These are phyloP conservation scores for Artemisia tridentata DNA, from an alignment of 129 eudicot genomes.

Conservation along the genomic window DNA sequence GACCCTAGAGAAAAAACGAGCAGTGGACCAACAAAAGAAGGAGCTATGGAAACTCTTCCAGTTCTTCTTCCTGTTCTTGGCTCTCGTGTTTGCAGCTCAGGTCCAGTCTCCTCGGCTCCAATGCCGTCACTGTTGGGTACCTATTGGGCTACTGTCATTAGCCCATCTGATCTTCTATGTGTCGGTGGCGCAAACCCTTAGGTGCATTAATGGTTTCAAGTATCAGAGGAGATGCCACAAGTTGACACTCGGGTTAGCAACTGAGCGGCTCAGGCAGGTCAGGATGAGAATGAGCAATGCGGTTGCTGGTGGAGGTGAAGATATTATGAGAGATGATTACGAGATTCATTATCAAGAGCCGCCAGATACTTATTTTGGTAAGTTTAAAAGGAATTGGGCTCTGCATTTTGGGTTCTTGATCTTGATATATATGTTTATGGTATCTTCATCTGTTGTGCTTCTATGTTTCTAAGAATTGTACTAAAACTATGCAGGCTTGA, in stretches of 20 bases:
- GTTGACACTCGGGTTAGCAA: constrained; percentile 88
- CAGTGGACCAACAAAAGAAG: constrained; percentile 89
- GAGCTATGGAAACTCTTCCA: constrained; percentile 84
- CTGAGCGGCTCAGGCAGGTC: constrained; percentile 80
- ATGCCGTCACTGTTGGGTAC: constrained; percentile 95
- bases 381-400: constrained; percentile 95
- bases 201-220: constrained; percentile 98
- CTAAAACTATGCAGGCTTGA: constrained; percentile 15
- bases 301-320: constrained; percentile 38
- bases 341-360: constrained; percentile 90
- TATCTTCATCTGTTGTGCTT: constrained; percentile 77
- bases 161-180: constrained; percentile 87
- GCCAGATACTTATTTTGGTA: constrained; percentile 85
- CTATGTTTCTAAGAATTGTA: constrained; percentile 53
- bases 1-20: constrained; percentile 89
- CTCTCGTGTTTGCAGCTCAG: constrained; percentile 53
- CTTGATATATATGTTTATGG: constrained; percentile 69
- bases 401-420: constrained; percentile 82
- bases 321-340: constrained; percentile 54
- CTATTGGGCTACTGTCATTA: constrained; percentile 72
- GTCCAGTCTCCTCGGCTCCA: constrained; percentile 71
- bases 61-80: constrained; percentile 75
- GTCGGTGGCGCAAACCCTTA: constrained; percentile 89
- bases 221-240: constrained; percentile 94
- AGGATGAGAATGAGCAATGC: constrained; percentile 39